Conservation (phyloP, 2,329 filamentous ascomycete species). For the Pestalotiopsis sp. region DNA sequence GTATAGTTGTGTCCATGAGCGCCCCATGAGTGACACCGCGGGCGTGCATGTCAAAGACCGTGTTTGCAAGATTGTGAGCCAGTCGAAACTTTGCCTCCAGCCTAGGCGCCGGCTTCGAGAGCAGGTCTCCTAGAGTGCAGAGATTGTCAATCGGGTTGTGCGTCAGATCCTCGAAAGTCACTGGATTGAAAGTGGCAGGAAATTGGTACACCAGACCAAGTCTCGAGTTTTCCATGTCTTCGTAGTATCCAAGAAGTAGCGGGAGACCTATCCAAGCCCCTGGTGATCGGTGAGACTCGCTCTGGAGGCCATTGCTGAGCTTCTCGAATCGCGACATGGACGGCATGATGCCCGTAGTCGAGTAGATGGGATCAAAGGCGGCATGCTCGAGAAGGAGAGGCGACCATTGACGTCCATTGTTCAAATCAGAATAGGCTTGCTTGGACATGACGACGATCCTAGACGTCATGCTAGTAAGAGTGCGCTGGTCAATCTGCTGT, state of each 20-base stretch:
- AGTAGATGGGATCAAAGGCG: slow-evolving; percentile 63
- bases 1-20: slow-evolving; percentile 67
- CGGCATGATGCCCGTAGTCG: slow-evolving; percentile 64
- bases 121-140: slow-evolving; percentile 56
- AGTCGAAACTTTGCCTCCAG: slow-evolving; percentile 78
- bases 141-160: slow-evolving; percentile 53
- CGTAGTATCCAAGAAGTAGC: slow-evolving; percentile 70
- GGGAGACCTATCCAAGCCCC: slow-evolving; percentile 65
- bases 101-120: slow-evolving; percentile 59
- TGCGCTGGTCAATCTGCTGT: slow-evolving; percentile 58
- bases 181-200: slow-evolving; percentile 64
- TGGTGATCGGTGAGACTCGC: slow-evolving; percentile 52
- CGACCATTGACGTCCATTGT: slow-evolving; percentile 46
- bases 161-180: slow-evolving; percentile 54
- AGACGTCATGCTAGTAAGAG: slow-evolving; percentile 50
- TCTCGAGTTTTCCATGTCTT: slow-evolving; percentile 70
- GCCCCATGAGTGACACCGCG: slow-evolving; percentile 72
- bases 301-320: slow-evolving; percentile 60
- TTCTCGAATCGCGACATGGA: slow-evolving; percentile 68
- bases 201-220: slow-evolving; percentile 78
- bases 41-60: slow-evolving; percentile 73
- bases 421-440: slow-evolving; percentile 52
- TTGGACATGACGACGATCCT: slow-evolving; percentile 55
- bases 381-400: slow-evolving; percentile 74
- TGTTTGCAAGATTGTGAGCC: slow-evolving; percentile 72